phyloP scores from a whole-genome alignment of 1,284 basidiomycete species.

The Austropuccinia psidii region DNA sequence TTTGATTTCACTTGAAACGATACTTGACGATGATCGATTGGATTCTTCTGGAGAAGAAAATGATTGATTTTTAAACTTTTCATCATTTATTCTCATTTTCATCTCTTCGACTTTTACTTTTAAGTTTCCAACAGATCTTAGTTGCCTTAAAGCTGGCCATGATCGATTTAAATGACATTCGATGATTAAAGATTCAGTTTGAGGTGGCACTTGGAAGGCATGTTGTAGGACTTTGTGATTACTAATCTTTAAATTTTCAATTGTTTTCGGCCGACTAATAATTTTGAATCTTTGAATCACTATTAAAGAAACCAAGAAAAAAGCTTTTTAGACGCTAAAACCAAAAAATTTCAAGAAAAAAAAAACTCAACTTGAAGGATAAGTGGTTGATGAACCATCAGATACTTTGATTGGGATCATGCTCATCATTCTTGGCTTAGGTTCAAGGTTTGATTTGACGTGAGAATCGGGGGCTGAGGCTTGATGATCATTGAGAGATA shows the following conservation, averaged over 20 bases:
- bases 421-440: not conserved
- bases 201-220: not conserved
- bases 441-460: not conserved
- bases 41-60: not conserved
- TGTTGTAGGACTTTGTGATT: constrained; percentile 20
- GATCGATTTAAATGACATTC: constrained; percentile 12
- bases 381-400: constrained; percentile 4
- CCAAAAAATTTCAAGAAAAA: no score
- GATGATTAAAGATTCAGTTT: constrained; percentile 3
- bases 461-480: no score
- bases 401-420: not conserved
- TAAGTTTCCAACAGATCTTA: not conserved
- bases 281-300: constrained; percentile 31
- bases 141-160: not conserved
- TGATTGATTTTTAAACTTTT: not conserved
- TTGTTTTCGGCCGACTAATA: constrained; percentile 16
- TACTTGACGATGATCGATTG: constrained; percentile 27
- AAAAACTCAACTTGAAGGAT: not conserved
- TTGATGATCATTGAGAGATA: not conserved
- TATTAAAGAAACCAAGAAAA: not conserved
- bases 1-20: constrained; percentile 39
- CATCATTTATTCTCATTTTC: not conserved
- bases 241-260: constrained; percentile 8
- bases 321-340: not conserved
- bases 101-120: constrained; percentile 9